Evolutionary conservation across 768 basidiomycete genomes (phyloP).

Genomic region (Exidia glandulosa): DNA sequence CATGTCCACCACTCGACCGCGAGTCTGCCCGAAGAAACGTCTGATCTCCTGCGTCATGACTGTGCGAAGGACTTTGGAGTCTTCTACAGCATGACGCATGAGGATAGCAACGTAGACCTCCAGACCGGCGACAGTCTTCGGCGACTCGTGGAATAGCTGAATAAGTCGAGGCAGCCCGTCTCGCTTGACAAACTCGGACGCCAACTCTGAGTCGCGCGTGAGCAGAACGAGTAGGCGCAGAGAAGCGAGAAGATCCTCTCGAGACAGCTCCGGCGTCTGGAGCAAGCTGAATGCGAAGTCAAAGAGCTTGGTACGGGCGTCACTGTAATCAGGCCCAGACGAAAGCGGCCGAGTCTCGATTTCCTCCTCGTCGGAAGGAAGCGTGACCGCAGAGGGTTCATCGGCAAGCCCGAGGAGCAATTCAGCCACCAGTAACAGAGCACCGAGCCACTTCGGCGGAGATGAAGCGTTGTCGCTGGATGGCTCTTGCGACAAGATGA

Average conservation of each 20-base stretch:
- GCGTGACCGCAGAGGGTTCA: constrained; percentile 49
- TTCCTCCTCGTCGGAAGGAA: constrained; percentile 60
- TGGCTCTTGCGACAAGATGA: constrained; percentile 31
- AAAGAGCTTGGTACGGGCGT: constrained; percentile 58
- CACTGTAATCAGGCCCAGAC: constrained; percentile 49
- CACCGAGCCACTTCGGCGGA: constrained; percentile 82
- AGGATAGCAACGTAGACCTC: constrained; percentile 81
- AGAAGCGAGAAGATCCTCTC: constrained; percentile 73
- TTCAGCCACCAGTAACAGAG: constrained; percentile 78
- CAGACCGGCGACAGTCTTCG: constrained; percentile 42
- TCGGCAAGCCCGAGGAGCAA: constrained; percentile 67
- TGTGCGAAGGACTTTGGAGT: constrained; percentile 44
- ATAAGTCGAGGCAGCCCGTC: constrained; percentile 60
- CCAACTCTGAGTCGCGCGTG: constrained; percentile 58
- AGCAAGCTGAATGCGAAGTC: constrained; percentile 70
- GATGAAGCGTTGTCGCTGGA: background rate
- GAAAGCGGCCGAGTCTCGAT: constrained; percentile 22
- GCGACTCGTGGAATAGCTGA: background rate
- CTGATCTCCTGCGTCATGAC: constrained; percentile 80
- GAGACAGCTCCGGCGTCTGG: constrained; percentile 46
- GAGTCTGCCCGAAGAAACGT: constrained; percentile 65
- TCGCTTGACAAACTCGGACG: constrained; percentile 53
- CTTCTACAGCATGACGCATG: constrained; percentile 87
- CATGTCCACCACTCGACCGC: constrained; percentile 51
- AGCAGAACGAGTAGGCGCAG: constrained; percentile 77